Percentiles rank a stretch among this genome's conserved stretches.
Evolutionary conservation across 306 rosid species (phyloP).

Genomic region (Amphicarpaea edgeworthii): DNA sequence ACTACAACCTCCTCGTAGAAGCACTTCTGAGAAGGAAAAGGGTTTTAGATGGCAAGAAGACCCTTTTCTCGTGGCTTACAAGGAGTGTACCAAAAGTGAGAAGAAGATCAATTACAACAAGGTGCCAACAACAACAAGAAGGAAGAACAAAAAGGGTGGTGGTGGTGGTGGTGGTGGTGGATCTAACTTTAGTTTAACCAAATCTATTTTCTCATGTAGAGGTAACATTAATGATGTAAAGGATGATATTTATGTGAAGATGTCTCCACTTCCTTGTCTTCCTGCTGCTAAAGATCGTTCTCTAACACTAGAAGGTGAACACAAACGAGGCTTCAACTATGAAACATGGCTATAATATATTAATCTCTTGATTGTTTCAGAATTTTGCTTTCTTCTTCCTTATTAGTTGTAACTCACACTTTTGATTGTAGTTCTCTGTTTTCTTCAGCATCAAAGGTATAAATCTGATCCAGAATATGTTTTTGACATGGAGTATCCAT

Average conservation of each 20-base stretch:
- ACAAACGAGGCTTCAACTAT: constrained; percentile 38
- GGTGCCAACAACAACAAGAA: too few relatives aligned
- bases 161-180: constrained; percentile 36
- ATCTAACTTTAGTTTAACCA: constrained; percentile 37
- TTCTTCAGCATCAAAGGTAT: neutral
- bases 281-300: constrained; percentile 50
- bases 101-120: constrained; percentile 48
- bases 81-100: constrained; percentile 69
- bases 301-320: constrained; percentile 26
- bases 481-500: neutral
- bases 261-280: constrained; percentile 57
- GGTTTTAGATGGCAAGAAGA: constrained; percentile 65
- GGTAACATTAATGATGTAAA: constrained; percentile 52
- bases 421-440: constrained; percentile 3
- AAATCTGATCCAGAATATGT: constrained; percentile 14
- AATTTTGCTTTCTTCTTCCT: neutral
- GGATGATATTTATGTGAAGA: constrained; percentile 56
- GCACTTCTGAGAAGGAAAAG: constrained; percentile 68
- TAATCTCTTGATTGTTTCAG: neutral
- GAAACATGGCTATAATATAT: constrained; percentile 41
- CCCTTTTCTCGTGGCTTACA: constrained; percentile 85
- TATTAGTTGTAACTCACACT: neutral
- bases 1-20: constrained; percentile 55
- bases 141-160: constrained; percentile 48
- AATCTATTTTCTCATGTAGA: constrained; percentile 68